phyloP scores from a whole-genome alignment of 2,329 filamentous ascomycete species.

The Alternaria consortialis region DNA sequence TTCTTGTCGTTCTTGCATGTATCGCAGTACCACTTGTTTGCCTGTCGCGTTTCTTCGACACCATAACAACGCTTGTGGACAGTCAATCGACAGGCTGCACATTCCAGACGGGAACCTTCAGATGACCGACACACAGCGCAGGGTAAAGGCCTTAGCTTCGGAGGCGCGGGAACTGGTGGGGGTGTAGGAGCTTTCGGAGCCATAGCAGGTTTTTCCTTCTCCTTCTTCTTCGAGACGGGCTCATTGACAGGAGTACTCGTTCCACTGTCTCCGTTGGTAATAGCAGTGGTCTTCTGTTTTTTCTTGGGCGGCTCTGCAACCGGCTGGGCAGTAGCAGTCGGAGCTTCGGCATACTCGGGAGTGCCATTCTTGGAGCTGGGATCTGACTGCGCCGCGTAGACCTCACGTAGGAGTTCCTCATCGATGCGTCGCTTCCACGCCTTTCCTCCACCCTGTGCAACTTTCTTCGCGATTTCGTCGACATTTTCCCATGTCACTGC shows the following conservation, averaged over 20 bases:
- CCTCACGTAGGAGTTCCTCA: constrained; percentile 85
- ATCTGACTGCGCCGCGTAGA: constrained; percentile 48
- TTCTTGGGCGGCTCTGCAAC: constrained; percentile 66
- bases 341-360: constrained; percentile 41
- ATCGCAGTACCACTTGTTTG: constrained; percentile 88
- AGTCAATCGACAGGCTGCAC: constrained; percentile 86
- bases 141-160: constrained; percentile 79
- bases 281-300: constrained; percentile 61
- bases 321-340: constrained; percentile 34
- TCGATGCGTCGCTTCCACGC: constrained; percentile 90
- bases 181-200: constrained; percentile 60
- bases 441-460: constrained; percentile 78
- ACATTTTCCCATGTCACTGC: constrained; percentile 94
- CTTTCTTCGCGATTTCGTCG: constrained; percentile 89
- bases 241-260: constrained; percentile 54
- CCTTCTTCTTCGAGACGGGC: constrained; percentile 52
- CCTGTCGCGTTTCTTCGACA: constrained; percentile 73
- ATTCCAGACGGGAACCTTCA: constrained; percentile 70
- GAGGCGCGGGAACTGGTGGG: constrained; percentile 75
- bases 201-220: constrained; percentile 56
- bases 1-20: constrained; percentile 95
- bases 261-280: constrained; percentile 59
- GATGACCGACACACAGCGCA: constrained; percentile 84
- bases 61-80: constrained; percentile 95
- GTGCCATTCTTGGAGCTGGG: constrained; percentile 35